Base-by-base conservation (phyloP, 139 green algal genomes). In the Micractinium conductrix region DNA sequence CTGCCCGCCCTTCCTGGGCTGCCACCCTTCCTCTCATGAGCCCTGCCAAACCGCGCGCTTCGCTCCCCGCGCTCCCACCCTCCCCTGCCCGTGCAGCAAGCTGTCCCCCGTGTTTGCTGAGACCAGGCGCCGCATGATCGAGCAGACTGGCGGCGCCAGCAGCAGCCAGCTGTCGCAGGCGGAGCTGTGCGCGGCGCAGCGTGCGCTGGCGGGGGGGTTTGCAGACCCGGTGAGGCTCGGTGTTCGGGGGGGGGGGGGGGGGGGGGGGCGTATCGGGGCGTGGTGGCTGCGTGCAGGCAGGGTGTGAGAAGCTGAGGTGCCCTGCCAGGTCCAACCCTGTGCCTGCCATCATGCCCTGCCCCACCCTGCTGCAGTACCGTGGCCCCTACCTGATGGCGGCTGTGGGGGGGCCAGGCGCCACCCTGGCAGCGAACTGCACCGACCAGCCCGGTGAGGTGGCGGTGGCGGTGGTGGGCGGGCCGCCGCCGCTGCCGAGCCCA, bases 101-200 rank as follows among this genome's bases (percentile, higher is more conserved):
- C 76, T 82, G 58, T 73, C 58, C 76, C 76, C 76, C 38, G 76
- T 82, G 58, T 82, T 82, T 82, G 76, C 35, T 14, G 58, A 82
- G 38, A 42, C 55, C 28, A 55, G 58, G 6, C 76, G 76, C 28
- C 76, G 76, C 37, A 38, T 82, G 37, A 67, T 82, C 4, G 76
- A 82, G 58, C 58, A 73, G 76, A 58, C 21, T 17, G 10, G 35
- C 33, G 0, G 12, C 1, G 9, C 35, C 67, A 40, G 33, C 63
- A 30, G 35, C 67, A 68, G 19, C 24, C 16, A 68, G 2, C 14
- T 30, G 35, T n/a, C 58, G 1, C 78, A n/a, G 30, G 78, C 58
- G 1, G 58, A 83, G 78, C 78, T 83, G 78, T 83, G 78, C 40
- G 78, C 78, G 1, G 78, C 78, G 2, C 74, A 81, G 72, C 16